These are phyloP conservation scores for Taiwanofungus camphoratus DNA, from an alignment of 1,284 basidiomycete genomes.

Conservation along the genomic window DNA sequence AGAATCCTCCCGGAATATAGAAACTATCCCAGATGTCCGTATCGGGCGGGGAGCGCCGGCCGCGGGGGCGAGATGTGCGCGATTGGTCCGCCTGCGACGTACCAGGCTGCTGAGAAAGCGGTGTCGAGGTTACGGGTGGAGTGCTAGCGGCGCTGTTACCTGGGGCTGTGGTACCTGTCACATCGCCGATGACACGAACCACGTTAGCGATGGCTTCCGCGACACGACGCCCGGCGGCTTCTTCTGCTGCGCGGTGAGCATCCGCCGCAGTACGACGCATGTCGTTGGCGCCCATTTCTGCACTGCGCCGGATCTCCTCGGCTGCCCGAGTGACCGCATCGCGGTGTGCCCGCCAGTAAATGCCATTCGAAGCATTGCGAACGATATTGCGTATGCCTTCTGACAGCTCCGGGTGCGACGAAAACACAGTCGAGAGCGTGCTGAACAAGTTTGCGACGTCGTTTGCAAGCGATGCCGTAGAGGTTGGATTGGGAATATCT, in stretches of 20 bases:
- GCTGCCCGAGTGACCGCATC: constrained; percentile 50
- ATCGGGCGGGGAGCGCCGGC: too few species aligned
- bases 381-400: constrained; percentile 59
- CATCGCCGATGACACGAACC: constrained; percentile 47
- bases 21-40: neutral
- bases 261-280: constrained; percentile 36
- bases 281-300: constrained; percentile 33
- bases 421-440: constrained; percentile 45
- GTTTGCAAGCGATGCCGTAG: constrained; percentile 45
- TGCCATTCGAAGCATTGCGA: constrained; percentile 52
- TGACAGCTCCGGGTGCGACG: constrained; percentile 63
- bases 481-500: constrained; percentile 18
- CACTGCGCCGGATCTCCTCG: constrained; percentile 39
- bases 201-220: constrained; percentile 58
- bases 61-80: neutral
- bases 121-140: neutral
- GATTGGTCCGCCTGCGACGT: too few species aligned
- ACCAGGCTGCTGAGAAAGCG: neutral
- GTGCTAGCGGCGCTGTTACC: neutral
- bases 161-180: constrained; percentile 14
- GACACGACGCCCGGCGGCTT: constrained; percentile 58
- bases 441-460: constrained; percentile 59
- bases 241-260: constrained; percentile 43
- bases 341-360: constrained; percentile 62
- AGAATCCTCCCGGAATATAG: neutral